Evolutionary conservation across 768 basidiomycete genomes (phyloP).

Genomic region (Amyloporia xantha): DNA sequence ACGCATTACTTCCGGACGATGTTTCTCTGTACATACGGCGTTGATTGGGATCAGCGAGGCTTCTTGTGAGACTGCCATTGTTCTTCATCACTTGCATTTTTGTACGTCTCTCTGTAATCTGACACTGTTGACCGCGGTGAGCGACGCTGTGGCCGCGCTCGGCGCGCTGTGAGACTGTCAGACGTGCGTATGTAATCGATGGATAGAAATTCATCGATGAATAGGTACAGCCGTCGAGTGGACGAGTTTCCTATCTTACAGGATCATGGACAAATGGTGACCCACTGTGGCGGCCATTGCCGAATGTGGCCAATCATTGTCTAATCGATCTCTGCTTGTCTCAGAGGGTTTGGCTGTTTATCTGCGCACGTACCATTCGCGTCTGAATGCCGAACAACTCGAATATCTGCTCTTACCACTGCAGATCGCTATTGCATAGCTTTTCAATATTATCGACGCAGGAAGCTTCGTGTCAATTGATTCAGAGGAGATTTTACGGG

Average conservation of each 20-base stretch:
- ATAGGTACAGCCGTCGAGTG: neutral
- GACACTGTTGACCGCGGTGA: neutral
- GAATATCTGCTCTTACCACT: neutral
- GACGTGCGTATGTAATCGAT: no score
- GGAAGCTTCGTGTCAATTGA: no score
- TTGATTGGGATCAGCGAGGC: slow-evolving; percentile 7
- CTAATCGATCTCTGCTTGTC: neutral
- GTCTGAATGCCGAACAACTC: neutral
- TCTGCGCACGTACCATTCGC: neutral
- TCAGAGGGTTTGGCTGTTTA: neutral
- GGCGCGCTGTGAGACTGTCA: no score
- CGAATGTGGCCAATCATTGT: neutral
- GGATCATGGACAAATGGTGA: slow-evolving; percentile 1
- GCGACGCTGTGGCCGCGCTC: neutral
- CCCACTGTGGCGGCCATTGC: neutral
- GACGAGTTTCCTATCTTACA: slow-evolving; percentile 2
- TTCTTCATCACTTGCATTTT: slow-evolving; percentile 10
- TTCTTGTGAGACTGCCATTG: slow-evolving; percentile 16
- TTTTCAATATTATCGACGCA: no score
- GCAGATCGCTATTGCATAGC: no score
- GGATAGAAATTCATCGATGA: slow-evolving; percentile 6
- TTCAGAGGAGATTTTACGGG: no score
- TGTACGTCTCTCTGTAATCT: neutral
- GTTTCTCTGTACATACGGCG: slow-evolving; percentile 10
- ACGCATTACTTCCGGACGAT: slow-evolving; percentile 3